Conservation (phyloP, 139 green algal genomes). For the Desmodesmus armatus region DNA sequence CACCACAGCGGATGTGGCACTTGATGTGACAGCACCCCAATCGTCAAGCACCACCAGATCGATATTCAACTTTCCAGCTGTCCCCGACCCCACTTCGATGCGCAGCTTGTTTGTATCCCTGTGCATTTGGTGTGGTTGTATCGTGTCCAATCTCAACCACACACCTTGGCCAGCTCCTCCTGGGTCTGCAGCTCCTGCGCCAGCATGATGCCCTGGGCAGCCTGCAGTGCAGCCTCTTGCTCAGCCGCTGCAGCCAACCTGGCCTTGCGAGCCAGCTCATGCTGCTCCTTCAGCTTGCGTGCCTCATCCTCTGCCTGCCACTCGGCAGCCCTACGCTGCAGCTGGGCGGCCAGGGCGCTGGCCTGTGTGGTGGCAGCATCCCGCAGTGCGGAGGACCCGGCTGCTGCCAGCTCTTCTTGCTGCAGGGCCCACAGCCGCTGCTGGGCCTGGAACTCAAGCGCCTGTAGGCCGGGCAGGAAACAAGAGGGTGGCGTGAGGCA, state of each 20-base stretch:
- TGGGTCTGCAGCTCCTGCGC: slow-evolving; percentile 44
- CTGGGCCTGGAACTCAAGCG: slow-evolving; percentile 72
- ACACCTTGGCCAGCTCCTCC: slow-evolving; percentile 54
- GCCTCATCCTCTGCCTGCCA: slow-evolving; percentile 51
- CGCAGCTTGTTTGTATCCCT: background rate
- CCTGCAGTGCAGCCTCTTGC: slow-evolving; percentile 47
- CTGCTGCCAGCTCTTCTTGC: slow-evolving; percentile 54
- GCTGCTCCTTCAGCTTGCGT: slow-evolving; percentile 10
- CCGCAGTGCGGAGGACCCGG: slow-evolving; percentile 49
- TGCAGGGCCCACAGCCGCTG: slow-evolving; percentile 68
- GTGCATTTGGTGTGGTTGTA: background rate
- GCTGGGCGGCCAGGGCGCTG: slow-evolving; percentile 45
- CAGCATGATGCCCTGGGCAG: slow-evolving; percentile 50
- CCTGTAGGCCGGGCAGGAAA: no score
- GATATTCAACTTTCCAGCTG: no score
- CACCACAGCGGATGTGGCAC: no score
- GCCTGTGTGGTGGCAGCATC: slow-evolving; percentile 56
- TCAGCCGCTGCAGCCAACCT: slow-evolving; percentile 31
- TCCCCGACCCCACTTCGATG: no score
- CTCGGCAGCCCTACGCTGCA: slow-evolving; percentile 48
- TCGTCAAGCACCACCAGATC: no score
- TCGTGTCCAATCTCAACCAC: no score
- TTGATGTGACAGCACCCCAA: no score
- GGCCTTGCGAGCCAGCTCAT: slow-evolving; percentile 33
- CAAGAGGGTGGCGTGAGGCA: no score